Evolutionary conservation across 139 green algal species (phyloP).

Genomic region (Micromonas pusilla): DNA sequence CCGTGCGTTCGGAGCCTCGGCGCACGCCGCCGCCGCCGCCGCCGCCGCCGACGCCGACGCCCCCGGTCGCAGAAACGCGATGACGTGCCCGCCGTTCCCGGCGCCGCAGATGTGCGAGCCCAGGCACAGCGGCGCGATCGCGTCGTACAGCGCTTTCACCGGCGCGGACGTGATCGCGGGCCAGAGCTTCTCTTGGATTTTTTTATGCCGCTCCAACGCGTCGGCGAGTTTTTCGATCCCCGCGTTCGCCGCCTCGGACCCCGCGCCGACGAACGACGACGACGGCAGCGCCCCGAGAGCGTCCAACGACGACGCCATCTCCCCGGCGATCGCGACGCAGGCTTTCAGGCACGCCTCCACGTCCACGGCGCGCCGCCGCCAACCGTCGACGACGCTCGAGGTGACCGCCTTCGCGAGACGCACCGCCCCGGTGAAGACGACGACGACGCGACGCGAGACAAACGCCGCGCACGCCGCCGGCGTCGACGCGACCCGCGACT

Average conservation of each 20-base stretch:
- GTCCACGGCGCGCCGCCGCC: background rate
- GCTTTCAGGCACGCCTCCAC: background rate
- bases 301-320: background rate
- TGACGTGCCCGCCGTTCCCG: slow-evolving; percentile 2
- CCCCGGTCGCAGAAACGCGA: background rate
- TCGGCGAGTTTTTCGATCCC: background rate
- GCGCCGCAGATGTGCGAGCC: slow-evolving; percentile 16
- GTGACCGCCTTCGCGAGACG: background rate
- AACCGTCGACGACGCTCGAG: background rate
- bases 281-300: background rate
- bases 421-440: background rate
- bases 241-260: background rate
- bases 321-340: background rate
- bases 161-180: background rate
- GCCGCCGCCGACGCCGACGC: background rate
- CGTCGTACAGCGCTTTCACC: background rate
- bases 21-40: background rate
- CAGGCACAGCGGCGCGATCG: background rate
- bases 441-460: background rate
- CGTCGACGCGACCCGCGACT: background rate
- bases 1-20: background rate
- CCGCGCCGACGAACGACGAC: background rate
- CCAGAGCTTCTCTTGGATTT: slow-evolving; percentile 1
- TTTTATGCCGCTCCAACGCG: background rate
- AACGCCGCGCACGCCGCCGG: background rate